Percentiles rank a stretch among this genome's conserved stretches.
Conservation (phyloP, 2,329 filamentous ascomycete species). For the Trichoderma sp. region DNA sequence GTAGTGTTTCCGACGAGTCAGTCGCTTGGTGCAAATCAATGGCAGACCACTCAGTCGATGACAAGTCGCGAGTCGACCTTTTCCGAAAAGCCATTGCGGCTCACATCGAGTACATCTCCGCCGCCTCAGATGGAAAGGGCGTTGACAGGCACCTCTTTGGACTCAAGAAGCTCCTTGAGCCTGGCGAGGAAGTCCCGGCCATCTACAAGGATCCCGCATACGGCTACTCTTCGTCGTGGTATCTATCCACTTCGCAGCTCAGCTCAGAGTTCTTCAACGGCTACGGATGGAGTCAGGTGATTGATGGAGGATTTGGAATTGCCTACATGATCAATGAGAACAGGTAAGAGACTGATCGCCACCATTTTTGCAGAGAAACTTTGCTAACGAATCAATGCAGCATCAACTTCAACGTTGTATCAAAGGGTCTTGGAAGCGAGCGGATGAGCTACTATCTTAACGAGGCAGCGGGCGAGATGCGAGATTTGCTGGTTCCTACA, state of each 20-base stretch:
- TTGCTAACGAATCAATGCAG: conserved; percentile 42
- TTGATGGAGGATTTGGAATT: conserved; percentile 93
- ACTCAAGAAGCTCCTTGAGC: conserved; percentile 81
- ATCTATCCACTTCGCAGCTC: conserved; percentile 82
- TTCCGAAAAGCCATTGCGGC: conserved; percentile 79
- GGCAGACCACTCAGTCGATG: conserved; percentile 62
- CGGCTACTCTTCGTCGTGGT: conserved; percentile 83
- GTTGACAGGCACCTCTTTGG: conserved; percentile 97
- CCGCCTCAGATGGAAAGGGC: conserved; percentile 87
- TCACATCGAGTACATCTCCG: conserved; percentile 87
- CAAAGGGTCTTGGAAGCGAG: conserved; percentile 84
- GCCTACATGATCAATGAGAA: conserved; percentile 99
- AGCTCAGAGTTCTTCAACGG: conserved; percentile 98
- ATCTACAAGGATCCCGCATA: conserved; percentile 88
- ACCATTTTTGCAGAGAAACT: not conserved
- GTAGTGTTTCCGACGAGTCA: conserved; percentile 85
- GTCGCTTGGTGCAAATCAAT: conserved; percentile 89
- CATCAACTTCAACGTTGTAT: conserved; percentile 97
- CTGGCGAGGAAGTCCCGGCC: conserved; percentile 75
- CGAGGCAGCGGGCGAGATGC: conserved; percentile 86
- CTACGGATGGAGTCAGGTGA: conserved; percentile 97
- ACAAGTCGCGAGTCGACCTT: conserved; percentile 65
- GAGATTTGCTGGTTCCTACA: conserved; percentile 79
- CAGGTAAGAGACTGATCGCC: conserved; percentile 51
- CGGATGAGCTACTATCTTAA: conserved; percentile 96